Evolutionary conservation across 2,329 filamentous ascomycete genomes (phyloP), one percentile per base, ranked within the genome.

Genomic region (Nannizziopsis arthrosporioides): DNA sequence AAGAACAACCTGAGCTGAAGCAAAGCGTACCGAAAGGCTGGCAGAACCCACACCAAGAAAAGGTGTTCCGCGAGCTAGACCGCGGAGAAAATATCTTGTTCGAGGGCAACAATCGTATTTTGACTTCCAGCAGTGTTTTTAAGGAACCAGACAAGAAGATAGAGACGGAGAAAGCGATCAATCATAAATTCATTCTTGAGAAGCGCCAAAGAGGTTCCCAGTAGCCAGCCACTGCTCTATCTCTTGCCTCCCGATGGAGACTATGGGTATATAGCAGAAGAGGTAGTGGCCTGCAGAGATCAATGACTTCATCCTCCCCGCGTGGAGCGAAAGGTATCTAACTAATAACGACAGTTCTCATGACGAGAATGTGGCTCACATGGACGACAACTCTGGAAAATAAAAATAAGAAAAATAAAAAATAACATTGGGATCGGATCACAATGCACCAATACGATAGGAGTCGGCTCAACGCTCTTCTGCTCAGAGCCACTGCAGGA

Each of bases 171-270:
- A 34, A 40, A 12, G 27, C 18, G 38, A 47, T 41, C 14, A 31
- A 47, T 18, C 15, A 39, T 15, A 40, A 14, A 18, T 10, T 22
- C 27, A 17, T 19, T 15, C 22, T 14, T n/a, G 12, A 10, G 31
- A 7, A 10, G 15, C 32, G 15, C 32, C 35, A 19, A 7, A 39
- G 22, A 9, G 6, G 6, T 18, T 38, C 18, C 34, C 47, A 47
- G 48, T 30, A 49, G 50, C 50, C 50, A 49, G 50, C 50, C 41
- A 46, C 43, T 47, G 47, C 50, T 47, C 30, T 22, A 18, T 19
- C 34, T 36, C 14, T 36, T 36, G 27, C 47, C 42, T 40, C 32
- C 19, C 11, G 17, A 42, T 35, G 32, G 38, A 39, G 15, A 15
- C 6, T 22, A n/a, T 5, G 5, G 18, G 32, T 9, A 31, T 44